Evolutionary conservation across 2,329 filamentous ascomycete species (phyloP).

Genomic region (Colletotrichum spaethianum): DNA sequence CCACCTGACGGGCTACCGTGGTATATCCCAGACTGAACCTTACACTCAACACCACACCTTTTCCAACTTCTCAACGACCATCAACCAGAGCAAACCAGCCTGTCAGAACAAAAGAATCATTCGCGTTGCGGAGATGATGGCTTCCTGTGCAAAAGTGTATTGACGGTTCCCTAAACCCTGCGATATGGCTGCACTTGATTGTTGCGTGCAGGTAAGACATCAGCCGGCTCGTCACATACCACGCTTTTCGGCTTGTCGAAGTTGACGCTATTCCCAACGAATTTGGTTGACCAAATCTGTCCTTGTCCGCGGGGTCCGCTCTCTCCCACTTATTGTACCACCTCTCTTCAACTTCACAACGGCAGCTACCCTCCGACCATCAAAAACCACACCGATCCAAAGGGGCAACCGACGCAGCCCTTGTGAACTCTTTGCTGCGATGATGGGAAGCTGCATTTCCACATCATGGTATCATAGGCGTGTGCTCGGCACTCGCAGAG

Average conservation of each 20-base stretch:
- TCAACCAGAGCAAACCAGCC: not conserved
- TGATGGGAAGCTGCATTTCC: not conserved
- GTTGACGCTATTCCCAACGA: constrained; percentile 25
- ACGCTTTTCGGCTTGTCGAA: not conserved
- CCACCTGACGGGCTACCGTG: constrained; percentile 26
- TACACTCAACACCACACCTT: constrained; percentile 13
- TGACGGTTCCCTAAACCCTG: not conserved
- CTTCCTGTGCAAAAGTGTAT: not conserved
- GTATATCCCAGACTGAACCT: constrained; percentile 32
- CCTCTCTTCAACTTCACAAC: not conserved
- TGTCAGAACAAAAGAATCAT: not conserved
- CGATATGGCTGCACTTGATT: not conserved
- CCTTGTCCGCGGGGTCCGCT: constrained; percentile 1
- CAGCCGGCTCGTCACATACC: not conserved
- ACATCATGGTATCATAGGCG: not conserved
- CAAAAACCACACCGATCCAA: not conserved
- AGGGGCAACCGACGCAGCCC: not conserved
- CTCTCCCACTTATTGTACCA: not conserved
- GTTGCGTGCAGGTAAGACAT: constrained; percentile 1
- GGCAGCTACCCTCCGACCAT: not conserved
- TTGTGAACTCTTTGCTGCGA: not conserved
- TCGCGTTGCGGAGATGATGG: not conserved
- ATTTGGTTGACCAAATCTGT: not conserved
- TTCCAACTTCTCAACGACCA: not conserved
- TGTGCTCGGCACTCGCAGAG: constrained; percentile 15